Evolutionary conservation across 768 basidiomycete genomes (phyloP), one percentile per base, ranked within the genome.

Genomic region (Suillus plorans): DNA sequence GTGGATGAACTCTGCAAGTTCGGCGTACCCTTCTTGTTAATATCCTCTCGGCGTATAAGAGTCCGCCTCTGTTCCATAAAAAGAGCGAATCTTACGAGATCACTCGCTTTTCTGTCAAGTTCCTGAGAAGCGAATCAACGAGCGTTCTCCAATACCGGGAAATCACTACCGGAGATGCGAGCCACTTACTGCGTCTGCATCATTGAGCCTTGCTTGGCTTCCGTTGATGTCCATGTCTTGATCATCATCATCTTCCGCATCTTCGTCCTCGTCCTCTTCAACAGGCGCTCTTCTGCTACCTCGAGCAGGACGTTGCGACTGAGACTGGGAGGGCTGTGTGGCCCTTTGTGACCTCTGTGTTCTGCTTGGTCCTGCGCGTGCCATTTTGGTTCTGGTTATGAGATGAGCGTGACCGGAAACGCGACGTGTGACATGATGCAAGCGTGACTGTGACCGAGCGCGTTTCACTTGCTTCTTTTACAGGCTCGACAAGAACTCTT

Each of bases 31-130:
- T 92, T 92, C 78, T 95, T 95, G 45, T 83, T 86, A 59, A 96
- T 91, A 47, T 97, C 94, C n/a, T 95, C 91, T 47, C 93, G 82
- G 44, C 85, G 84, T 58, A 97, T 75, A 2, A 87, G 81, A 13
- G 79, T 75, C 60, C 92, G 83, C 71, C 82, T 86, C 62, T 90
- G 86, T 73, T 97, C 94, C 5, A 80, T 82, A 74, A 95, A 96
- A 49, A 98, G 80, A 3, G 94, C 92, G 28, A 94, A 82, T 20
- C 94, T 85, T 12, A 91, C 91, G 39, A 97, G 82, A 60, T 89
- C 86, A 58, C 84, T 81, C 0, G 90, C 90, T 73, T 86, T 88
- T 60, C 85, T 82, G n/a, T 81, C 78, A 28, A 88, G 70, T 22
- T 89, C 86, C 92, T 95, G 55, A 31, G 31, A 3, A n/a, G 36